Evolutionary conservation across 768 basidiomycete genomes (phyloP), one percentile per base, ranked within the genome.

Genomic region (Xerocomus spinulosus): DNA sequence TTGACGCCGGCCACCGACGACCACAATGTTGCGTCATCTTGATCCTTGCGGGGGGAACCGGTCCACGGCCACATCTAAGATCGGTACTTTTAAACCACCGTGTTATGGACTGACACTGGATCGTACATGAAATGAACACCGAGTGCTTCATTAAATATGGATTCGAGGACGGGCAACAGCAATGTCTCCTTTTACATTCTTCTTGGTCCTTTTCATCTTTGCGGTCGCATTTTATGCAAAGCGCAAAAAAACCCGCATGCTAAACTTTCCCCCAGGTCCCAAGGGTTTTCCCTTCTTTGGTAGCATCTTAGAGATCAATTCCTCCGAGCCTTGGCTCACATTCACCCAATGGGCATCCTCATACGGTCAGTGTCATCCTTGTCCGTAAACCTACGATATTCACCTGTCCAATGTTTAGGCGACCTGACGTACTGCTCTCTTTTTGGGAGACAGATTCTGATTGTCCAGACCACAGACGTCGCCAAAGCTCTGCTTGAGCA

Each of bases 401-500:
- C 38, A 62, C 20, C 10, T 5, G 0, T 34, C 23, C 25, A 15
- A 7, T 54, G 30, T 42, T 36, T 34, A 70, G 70, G 70, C 14
- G 53, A 69, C 30, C 25, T 71, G 6, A 54, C 63, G 30, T 64
- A 64, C 37, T 60, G 68, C 23, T 54, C 50, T 17, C 53, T 68
- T 36, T 59, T 71, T 9, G 68, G 70, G 9, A 58, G 57, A 39
- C 55, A 58, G 26, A 57, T 73, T 34, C 45, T 73, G 28, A 39
- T 73, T 34, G 54, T 73, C 12, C 67, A 68, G 42, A 67, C 61
- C 29, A 42, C 48, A 29, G 54, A 62, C 42, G 46, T 59, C 10
- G 72, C 68, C 4, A 65, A 55, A 37, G 67, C 62, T 35, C 54
- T 73, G 1, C 53, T 74, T 17, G 68, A 74, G 18, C 65, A 67